A percentile compares a stretch with the other conserved stretches of the same genome.
These are phyloP conservation scores for Aquilaria yunnanensis DNA, from an alignment of 345 rosid species.

Conservation along the genomic window DNA sequence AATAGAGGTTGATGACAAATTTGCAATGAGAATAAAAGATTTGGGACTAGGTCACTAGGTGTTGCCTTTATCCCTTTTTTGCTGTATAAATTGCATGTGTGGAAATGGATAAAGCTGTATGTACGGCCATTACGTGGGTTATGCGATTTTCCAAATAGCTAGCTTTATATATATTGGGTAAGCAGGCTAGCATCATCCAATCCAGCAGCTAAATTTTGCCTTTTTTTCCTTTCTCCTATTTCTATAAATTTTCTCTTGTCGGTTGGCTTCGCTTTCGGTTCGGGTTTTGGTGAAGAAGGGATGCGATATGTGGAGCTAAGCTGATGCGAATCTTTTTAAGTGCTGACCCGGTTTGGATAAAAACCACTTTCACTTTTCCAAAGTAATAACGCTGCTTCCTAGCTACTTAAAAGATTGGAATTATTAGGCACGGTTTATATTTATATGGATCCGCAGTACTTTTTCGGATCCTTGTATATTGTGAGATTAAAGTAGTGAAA, in stretches of 20 bases:
- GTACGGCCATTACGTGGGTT: slow-evolving; percentile 3
- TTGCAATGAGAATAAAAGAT: too few relatives aligned
- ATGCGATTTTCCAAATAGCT: background rate
- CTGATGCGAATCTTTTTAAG: slow-evolving; percentile 20
- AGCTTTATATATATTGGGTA: background rate
- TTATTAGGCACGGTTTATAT: too few relatives aligned
- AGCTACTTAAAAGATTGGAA: too few relatives aligned
- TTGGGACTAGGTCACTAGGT: too few relatives aligned
- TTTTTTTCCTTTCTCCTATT: background rate
- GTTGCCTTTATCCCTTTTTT: too few relatives aligned
- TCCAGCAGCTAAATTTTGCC: slow-evolving; percentile 5
- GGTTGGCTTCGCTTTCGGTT: slow-evolving; percentile 14
- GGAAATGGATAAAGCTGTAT: background rate
- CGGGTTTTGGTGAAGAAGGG: background rate
- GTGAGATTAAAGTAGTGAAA: too few relatives aligned
- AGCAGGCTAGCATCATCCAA: background rate
- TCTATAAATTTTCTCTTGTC: background rate
- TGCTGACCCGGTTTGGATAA: slow-evolving; percentile 18
- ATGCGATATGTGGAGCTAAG: slow-evolving; percentile 10
- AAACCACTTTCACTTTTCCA: slow-evolving; percentile 17
- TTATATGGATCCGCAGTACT: too few relatives aligned
- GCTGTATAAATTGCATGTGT: too few relatives aligned
- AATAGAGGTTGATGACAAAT: too few relatives aligned
- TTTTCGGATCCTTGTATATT: too few relatives aligned
- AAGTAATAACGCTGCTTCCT: too few relatives aligned